Base-by-base conservation (phyloP, 2,329 filamentous ascomycete genomes). In the Ceratocystis cubensis region DNA sequence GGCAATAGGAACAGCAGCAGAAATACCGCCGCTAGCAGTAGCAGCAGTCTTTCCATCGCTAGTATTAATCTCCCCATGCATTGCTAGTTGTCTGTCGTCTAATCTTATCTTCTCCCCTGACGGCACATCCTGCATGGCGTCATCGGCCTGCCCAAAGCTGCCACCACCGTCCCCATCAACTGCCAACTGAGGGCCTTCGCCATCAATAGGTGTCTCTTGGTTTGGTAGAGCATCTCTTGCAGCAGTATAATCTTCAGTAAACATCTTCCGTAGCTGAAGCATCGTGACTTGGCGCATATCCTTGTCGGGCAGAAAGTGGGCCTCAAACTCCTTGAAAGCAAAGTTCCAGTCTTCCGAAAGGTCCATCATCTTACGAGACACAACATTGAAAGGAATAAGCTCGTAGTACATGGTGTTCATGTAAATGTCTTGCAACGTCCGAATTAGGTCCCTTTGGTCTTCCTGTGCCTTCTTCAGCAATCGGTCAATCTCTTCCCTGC, bases 371-470 rank as follows among this genome's bases (percentile, higher is more conserved):
- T 90, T 88, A 70, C 93, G 86, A 63, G 96, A 84, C 6, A 93
- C 88, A 67, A 88, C 83, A 71, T 97, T 99, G 69, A 99, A 82
- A 0, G 95, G 94, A 63, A 97, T 92, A 65, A 96, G 87, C 75
- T 99, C 94, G 78, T 96, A 99, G 73, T 97, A 97, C 73, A 91
- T 92, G 1, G 92, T 96, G 70, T 87, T 87, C 78, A 94, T 91
- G 73, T 99, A 99, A 69, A 89, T 90, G 44, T 92, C 86, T 74
- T 96, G 91, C 8, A 99, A 80, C 69, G 90, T 89, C 64, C 83
- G 83, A 63, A 91, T 80, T 64, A 97, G 79, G 65, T 82, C 80
- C 3, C 82, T 78, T 71, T 96, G 88, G 69, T 99, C 93, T 46
- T 96, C 91, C 68, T 91, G 88, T 0, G 89, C 89, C 70, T 87